Percentiles rank a stretch among this genome's conserved stretches.
Conservation (phyloP, 495 filamentous ascomycete species). For the Penicillium silybi region DNA sequence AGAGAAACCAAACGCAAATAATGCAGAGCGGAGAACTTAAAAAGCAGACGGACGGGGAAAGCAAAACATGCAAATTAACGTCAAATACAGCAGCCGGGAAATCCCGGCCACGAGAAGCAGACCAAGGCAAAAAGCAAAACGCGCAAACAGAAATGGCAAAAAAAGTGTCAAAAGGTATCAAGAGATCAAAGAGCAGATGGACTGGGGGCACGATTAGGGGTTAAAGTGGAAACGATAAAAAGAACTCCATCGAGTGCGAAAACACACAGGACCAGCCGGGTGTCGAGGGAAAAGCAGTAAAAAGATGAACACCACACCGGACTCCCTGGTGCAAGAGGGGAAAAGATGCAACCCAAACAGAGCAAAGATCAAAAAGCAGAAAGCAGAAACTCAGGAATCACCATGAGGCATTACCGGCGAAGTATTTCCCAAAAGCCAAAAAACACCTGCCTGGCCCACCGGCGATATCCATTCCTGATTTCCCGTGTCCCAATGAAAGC, state of each 20-base stretch:
- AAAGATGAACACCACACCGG: conserved; percentile 44
- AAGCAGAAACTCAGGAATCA: conserved; percentile 30
- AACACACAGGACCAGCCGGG: conserved; percentile 53
- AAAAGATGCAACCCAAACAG: conserved; percentile 24
- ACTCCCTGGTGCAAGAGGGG: conserved; percentile 44
- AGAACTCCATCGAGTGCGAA: conserved; percentile 46
- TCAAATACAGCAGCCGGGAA: conserved; percentile 27
- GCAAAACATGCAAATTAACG: conserved; percentile 20
- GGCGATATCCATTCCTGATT: conserved; percentile 34
- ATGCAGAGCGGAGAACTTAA: conserved; percentile 16
- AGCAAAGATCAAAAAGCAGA: conserved; percentile 16
- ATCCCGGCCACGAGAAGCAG: conserved; percentile 17
- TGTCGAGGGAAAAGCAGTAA: conserved; percentile 35
- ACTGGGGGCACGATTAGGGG: conserved; percentile 30
- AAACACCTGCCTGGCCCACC: conserved; percentile 35
- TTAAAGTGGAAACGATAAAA: conserved; percentile 18
- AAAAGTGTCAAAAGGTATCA: conserved; percentile 25
- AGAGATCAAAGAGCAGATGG: conserved; percentile 24
- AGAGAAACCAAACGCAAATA: conserved; percentile 15
- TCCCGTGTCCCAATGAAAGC: conserved; percentile 35
- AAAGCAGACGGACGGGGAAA: conserved; percentile 15
- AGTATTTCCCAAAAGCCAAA: conserved; percentile 28
- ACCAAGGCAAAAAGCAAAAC: not conserved
- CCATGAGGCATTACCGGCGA: conserved; percentile 32
- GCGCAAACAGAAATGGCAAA: conserved; percentile 14